These are phyloP conservation scores for Chlorophyllum brunneum DNA, from an alignment of 768 basidiomycete species.

Conservation along the genomic window DNA sequence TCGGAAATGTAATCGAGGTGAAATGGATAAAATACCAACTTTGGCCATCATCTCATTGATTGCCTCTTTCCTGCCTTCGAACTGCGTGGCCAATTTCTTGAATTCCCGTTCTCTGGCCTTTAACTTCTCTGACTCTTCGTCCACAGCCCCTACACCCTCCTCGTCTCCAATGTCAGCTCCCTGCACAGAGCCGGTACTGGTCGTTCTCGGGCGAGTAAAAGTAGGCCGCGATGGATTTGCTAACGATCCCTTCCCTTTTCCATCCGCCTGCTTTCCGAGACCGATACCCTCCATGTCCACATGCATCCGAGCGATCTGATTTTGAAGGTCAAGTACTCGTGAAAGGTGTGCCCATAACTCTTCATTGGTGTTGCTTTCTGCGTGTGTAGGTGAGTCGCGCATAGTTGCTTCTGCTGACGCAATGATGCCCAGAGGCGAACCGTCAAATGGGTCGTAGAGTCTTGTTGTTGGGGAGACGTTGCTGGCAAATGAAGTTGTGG, in stretches of 20 bases:
- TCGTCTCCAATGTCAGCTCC: constrained; percentile 40
- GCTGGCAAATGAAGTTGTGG: neutral
- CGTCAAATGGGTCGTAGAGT: constrained; percentile 28
- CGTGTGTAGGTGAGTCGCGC: neutral
- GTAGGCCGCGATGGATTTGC: constrained; percentile 8
- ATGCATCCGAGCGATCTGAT: constrained; percentile 69
- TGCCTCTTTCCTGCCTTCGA: constrained; percentile 63
- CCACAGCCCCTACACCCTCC: constrained; percentile 46
- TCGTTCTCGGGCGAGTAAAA: constrained; percentile 12
- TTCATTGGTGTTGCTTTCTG: constrained; percentile 21
- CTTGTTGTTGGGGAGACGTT: constrained; percentile 13
- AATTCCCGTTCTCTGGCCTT: constrained; percentile 66
- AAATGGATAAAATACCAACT: constrained; percentile 33
- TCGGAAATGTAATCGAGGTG: constrained; percentile 2
- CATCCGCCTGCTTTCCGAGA: constrained; percentile 26
- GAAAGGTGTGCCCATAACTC: constrained; percentile 67
- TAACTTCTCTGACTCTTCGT: constrained; percentile 52
- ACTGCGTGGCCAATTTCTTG: constrained; percentile 60
- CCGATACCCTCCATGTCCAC: constrained; percentile 71
- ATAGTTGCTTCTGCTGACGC: neutral
- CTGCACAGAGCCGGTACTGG: constrained; percentile 21
- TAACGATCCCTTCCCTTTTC: constrained; percentile 17
- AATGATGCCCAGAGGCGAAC: constrained; percentile 20
- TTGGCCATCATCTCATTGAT: constrained; percentile 74
- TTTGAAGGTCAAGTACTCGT: constrained; percentile 67